Conservation (phyloP, 306 rosid genomes). For the Vachellia pachyceras region DNA sequence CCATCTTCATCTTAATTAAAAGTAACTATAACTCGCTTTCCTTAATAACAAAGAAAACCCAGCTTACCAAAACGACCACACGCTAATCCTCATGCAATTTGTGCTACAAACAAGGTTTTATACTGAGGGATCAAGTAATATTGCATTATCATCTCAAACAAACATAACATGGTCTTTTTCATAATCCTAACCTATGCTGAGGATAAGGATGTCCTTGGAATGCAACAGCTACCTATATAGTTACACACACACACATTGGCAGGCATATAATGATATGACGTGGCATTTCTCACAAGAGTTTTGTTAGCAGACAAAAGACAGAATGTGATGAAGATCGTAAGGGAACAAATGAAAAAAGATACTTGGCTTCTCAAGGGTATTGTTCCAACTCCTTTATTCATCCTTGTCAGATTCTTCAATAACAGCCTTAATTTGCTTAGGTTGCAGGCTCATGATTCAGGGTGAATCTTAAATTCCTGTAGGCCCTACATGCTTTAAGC, state of each 20-base stretch:
- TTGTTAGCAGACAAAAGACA: constrained; percentile 57
- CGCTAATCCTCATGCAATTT: neutral
- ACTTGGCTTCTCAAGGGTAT: constrained; percentile 91
- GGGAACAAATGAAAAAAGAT: constrained; percentile 63
- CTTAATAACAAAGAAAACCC: constrained; percentile 76
- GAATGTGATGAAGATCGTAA: constrained; percentile 57
- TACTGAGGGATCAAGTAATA: too few relatives aligned
- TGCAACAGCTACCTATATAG: too few relatives aligned
- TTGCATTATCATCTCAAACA: too few relatives aligned
- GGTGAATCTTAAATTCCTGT: constrained; percentile 81
- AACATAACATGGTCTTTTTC: neutral
- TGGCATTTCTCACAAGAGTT: constrained; percentile 43
- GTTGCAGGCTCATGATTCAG: constrained; percentile 70
- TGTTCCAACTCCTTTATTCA: constrained; percentile 76
- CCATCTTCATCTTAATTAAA: constrained; percentile 31
- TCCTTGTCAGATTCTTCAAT: constrained; percentile 79
- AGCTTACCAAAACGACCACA: constrained; percentile 51
- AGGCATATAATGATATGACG: constrained; percentile 43
- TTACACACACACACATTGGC: neutral
- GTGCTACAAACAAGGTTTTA: too few relatives aligned
- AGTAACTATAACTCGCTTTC: constrained; percentile 50
- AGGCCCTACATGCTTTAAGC: constrained; percentile 68
- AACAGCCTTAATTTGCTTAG: constrained; percentile 81
- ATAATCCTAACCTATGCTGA: neutral
- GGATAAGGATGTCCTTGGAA: neutral